Base-by-base conservation (phyloP, 1,284 basidiomycete species). In the Trichosporon inkin region DNA sequence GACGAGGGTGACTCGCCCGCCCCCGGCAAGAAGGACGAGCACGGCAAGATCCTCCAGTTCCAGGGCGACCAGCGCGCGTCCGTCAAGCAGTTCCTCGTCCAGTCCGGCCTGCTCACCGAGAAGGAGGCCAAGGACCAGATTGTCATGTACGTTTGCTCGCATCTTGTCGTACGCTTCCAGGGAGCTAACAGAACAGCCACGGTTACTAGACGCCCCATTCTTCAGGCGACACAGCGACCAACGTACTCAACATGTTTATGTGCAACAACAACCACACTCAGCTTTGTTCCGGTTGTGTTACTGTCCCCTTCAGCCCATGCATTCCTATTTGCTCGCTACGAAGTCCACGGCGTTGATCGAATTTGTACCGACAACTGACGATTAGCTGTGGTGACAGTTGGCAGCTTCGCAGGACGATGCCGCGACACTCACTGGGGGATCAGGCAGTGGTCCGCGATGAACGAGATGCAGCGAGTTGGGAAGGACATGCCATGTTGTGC, bases 41-140 rank as follows among this genome's bases (percentile, higher is more conserved):
- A 93, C 81, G 96, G 96, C 62, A 86, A 95, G 81, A 91, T 99
- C 76, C 94, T 99, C 77, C 96, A 99, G 82, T 87, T 99, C 69
- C 96, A 99, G 80, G 96, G 96, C 68, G 96, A 99, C 81, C 96
- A 99, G 81, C 87, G 96, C 65, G 78, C 84, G 77, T 92, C 95
- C 85, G 94, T 96, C 72, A 85, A 85, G 70, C 84, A 83, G 62
- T 95, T 96, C 84, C 86, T 97, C 65, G 82, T 84, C 67, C 86
- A 89, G 55, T 64, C 68, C 22, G 78, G 77, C 38, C 68, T 80
- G 38, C 70, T 79, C 57, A 61, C 68, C 52, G 71, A 72, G 69
- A 77, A 78, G 70, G 78, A 80, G 65, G 77, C 76, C 51, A 80
- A 79, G 79, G 80, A 75, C 70, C 70, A 57, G 69, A 76, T 76